phyloP scores from a whole-genome alignment of 2,329 filamentous ascomycete species.

The Xylariomycetidae sp. region DNA sequence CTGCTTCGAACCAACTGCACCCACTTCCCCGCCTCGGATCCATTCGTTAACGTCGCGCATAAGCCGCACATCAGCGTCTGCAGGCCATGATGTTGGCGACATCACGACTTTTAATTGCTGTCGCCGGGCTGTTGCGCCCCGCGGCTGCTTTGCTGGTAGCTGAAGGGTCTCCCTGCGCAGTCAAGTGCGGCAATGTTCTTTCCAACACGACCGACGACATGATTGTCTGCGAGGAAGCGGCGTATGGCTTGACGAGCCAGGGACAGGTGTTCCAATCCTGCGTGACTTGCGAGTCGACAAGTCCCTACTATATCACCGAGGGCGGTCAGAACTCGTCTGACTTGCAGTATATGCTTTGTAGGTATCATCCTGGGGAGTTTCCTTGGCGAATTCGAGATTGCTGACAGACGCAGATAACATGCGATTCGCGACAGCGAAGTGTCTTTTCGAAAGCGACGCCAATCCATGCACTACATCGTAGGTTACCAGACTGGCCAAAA shows the following conservation, averaged over 20 bases:
- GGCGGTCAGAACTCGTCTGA: conserved; percentile 40
- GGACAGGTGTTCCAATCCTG: conserved; percentile 50
- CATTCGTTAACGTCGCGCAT: too few species aligned
- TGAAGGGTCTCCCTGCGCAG: conserved; percentile 43
- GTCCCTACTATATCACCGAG: conserved; percentile 36
- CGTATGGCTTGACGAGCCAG: conserved; percentile 31
- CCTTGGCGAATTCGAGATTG: conserved; percentile 11
- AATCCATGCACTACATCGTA: conserved; percentile 52
- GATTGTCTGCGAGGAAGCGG: conserved; percentile 41
- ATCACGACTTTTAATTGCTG: conserved; percentile 13
- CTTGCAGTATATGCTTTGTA: conserved; percentile 51
- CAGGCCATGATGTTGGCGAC: too few species aligned
- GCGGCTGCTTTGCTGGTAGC: conserved; percentile 37
- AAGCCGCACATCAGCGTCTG: too few species aligned
- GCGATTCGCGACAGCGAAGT: conserved; percentile 51
- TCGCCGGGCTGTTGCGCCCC: conserved; percentile 17
- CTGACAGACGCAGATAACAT: conserved; percentile 45
- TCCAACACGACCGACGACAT: conserved; percentile 40
- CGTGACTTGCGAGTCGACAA: conserved; percentile 47
- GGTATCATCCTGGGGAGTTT: conserved; percentile 20
- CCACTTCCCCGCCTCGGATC: too few species aligned
- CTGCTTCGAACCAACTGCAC: too few species aligned
- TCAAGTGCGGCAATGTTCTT: conserved; percentile 50
- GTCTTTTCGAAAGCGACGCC: conserved; percentile 42
- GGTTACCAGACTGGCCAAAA: too few species aligned